These are phyloP conservation scores for Epichloe brachyelytri DNA, from an alignment of 2,329 filamentous ascomycete species.

Conservation along the genomic window DNA sequence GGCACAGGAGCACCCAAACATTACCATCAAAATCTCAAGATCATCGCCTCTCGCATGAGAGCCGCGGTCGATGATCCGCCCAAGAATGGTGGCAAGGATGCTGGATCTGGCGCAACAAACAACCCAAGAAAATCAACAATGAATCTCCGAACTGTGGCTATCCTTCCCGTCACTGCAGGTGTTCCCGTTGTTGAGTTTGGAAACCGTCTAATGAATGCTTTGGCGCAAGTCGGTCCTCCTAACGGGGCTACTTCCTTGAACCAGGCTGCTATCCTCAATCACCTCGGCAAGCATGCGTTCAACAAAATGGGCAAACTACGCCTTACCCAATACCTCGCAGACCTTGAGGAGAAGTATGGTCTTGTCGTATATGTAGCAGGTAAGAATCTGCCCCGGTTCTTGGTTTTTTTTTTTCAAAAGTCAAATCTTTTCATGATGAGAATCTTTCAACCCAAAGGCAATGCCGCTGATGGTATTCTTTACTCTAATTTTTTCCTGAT, in stretches of 20 bases:
- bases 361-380: slow-evolving; percentile 87
- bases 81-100: slow-evolving; percentile 51
- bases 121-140: slow-evolving; percentile 66
- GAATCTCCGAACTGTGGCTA: slow-evolving; percentile 84
- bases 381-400: slow-evolving; percentile 24
- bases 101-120: slow-evolving; percentile 38
- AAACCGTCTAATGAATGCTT: slow-evolving; percentile 73
- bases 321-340: slow-evolving; percentile 87
- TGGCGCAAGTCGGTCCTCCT: slow-evolving; percentile 76
- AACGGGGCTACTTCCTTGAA: slow-evolving; percentile 89
- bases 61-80: slow-evolving; percentile 73
- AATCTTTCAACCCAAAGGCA: slow-evolving; percentile 35
- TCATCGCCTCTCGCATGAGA: slow-evolving; percentile 92
- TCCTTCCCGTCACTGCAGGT: slow-evolving; percentile 80
- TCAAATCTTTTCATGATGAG: slow-evolving; percentile 33
- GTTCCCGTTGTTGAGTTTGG: slow-evolving; percentile 93
- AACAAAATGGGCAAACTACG: slow-evolving; percentile 96
- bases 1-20: slow-evolving; percentile 90
- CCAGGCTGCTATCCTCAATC: slow-evolving; percentile 85
- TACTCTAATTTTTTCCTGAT: slow-evolving; percentile 61
- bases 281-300: slow-evolving; percentile 90
- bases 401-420: neutral
- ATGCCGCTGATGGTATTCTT: slow-evolving; percentile 40
- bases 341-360: slow-evolving; percentile 93
- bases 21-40: slow-evolving; percentile 98